Conservation (phyloP, 164 flowering plant genomes). For the Kalanchoe fedtschenkoi region DNA sequence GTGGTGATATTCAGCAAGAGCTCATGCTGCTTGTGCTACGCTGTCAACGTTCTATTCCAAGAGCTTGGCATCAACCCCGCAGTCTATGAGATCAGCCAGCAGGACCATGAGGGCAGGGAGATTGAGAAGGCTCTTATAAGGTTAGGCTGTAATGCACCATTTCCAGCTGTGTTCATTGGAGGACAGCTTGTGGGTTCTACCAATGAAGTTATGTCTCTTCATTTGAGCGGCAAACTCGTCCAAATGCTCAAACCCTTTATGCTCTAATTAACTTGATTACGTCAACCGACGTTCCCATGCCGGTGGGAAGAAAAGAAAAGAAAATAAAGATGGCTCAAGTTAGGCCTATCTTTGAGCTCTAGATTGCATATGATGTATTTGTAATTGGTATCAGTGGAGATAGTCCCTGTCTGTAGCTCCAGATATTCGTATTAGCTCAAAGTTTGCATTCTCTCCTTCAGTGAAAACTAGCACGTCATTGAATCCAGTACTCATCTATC, state of each 20-base stretch:
- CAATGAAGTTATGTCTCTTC: slow-evolving; percentile 8
- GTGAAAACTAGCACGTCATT: neutral
- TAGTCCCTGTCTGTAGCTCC: neutral
- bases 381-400: neutral
- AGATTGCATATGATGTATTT: neutral
- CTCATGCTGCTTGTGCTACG: slow-evolving; percentile 7
- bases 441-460: neutral
- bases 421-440: neutral
- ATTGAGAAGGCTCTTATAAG: slow-evolving; percentile 6
- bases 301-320: neutral
- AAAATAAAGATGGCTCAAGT: slow-evolving; percentile 6
- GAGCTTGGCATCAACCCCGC: slow-evolving; percentile 6
- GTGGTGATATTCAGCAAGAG: slow-evolving; percentile 10
- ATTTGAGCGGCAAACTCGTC: slow-evolving; percentile 4
- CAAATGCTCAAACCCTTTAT: slow-evolving; percentile 2
- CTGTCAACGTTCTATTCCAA: slow-evolving; percentile 5
- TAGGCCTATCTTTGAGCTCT: neutral
- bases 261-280: neutral
- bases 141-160: slow-evolving; percentile 4
- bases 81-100: slow-evolving; percentile 4
- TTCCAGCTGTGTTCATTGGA: slow-evolving; percentile 6
- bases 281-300: too few relatives aligned
- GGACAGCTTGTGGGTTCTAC: slow-evolving; percentile 5
- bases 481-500: neutral
- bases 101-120: slow-evolving; percentile 1